phyloP scores from a whole-genome alignment of 176 grass and related monocot species.

The Lolium multiflorum region DNA sequence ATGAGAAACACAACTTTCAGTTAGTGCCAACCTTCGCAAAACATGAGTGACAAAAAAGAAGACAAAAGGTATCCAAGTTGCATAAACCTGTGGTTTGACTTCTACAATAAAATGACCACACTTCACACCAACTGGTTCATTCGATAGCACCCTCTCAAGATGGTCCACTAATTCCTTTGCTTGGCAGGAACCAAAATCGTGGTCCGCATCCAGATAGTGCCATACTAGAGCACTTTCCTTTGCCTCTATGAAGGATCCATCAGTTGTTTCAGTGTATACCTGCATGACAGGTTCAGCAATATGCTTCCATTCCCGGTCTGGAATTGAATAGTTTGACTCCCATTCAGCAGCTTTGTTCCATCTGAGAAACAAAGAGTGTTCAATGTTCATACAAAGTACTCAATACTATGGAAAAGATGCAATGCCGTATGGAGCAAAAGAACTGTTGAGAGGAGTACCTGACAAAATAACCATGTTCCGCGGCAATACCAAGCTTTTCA shows the following conservation, averaged over 20 bases:
- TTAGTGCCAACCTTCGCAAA: background rate
- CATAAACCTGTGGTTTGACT: slow-evolving; percentile 86
- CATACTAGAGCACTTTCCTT: slow-evolving; percentile 94
- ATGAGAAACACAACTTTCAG: slow-evolving; percentile 18
- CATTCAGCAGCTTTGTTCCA: slow-evolving; percentile 71
- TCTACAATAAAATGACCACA: slow-evolving; percentile 89
- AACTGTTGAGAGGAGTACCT: slow-evolving; percentile 32
- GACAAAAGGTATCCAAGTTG: slow-evolving; percentile 14
- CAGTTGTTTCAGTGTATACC: slow-evolving; percentile 87
- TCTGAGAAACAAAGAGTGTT: slow-evolving; percentile 51
- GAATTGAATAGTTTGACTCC: slow-evolving; percentile 57
- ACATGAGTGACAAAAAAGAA: background rate
- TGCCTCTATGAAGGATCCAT: slow-evolving; percentile 82
- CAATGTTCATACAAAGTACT: slow-evolving; percentile 18
- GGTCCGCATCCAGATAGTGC: slow-evolving; percentile 89
- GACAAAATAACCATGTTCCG: slow-evolving; percentile 24
- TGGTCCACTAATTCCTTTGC: slow-evolving; percentile 87
- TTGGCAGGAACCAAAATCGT: slow-evolving; percentile 90
- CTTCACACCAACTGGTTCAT: slow-evolving; percentile 92
- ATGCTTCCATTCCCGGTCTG: slow-evolving; percentile 72
- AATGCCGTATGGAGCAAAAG: background rate
- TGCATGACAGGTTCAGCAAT: slow-evolving; percentile 87
- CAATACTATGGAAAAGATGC: background rate
- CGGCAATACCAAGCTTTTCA: slow-evolving; percentile 8
- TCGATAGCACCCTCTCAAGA: slow-evolving; percentile 89